These are phyloP conservation scores for Populus ilicifolia DNA, from an alignment of 345 rosid genomes.

Conservation along the genomic window DNA sequence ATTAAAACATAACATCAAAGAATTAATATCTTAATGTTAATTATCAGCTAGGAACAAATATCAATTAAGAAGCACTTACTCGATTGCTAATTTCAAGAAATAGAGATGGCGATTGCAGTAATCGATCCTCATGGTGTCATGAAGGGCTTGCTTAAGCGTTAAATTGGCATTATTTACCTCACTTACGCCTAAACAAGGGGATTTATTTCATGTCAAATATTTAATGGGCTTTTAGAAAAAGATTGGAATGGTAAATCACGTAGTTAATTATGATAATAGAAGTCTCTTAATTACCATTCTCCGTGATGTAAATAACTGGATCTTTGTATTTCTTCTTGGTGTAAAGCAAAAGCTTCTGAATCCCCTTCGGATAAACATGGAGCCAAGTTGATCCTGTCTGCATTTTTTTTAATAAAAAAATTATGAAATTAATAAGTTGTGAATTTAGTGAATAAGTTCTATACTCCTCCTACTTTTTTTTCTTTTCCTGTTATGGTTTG, in stretches of 20 bases:
- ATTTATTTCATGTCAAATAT: neutral
- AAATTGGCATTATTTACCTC: slow-evolving; percentile 29
- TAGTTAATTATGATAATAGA: neutral
- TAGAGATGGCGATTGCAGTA: slow-evolving; percentile 32
- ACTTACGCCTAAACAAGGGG: slow-evolving; percentile 25
- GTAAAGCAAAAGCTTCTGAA: slow-evolving; percentile 14
- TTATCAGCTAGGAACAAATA: neutral
- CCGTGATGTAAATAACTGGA: slow-evolving; percentile 17
- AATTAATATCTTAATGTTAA: no score
- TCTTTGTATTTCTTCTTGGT: slow-evolving; percentile 1
- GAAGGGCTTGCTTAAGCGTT: slow-evolving; percentile 27
- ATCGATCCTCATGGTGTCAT: slow-evolving; percentile 34
- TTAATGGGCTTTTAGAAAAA: neutral
- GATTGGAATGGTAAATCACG: neutral
- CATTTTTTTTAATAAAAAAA: neutral
- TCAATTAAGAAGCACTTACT: slow-evolving; percentile 15
- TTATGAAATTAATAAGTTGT: no score
- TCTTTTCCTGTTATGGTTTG: no score
- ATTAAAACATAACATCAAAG: no score
- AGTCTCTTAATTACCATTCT: slow-evolving; percentile 7
- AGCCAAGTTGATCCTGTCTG: slow-evolving; percentile 7
- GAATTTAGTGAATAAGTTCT: neutral
- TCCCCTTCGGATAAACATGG: slow-evolving; percentile 6
- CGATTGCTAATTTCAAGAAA: slow-evolving; percentile 29
- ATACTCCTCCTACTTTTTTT: no score